Evolutionary conservation across 345 rosid species (phyloP).

Genomic region (Zanthoxylum bungeanum): DNA sequence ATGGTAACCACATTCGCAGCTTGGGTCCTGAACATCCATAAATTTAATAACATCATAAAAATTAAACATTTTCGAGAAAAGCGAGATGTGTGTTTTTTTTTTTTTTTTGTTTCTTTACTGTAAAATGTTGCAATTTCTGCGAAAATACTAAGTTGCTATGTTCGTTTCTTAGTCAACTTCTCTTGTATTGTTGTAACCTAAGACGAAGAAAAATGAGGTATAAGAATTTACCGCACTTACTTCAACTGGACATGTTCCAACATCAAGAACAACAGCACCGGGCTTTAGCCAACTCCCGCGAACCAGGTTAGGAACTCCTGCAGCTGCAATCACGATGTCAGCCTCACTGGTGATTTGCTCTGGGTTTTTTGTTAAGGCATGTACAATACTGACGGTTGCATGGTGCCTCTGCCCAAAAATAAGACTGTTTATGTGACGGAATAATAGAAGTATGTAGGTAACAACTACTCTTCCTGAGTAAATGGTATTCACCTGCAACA

Average conservation of each 20-base stretch:
- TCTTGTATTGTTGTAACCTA: background rate
- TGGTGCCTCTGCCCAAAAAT: constrained; percentile 72
- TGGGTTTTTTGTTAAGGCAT: constrained; percentile 67
- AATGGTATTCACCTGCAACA: constrained; percentile 65
- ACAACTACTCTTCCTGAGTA: background rate
- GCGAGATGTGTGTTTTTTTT: too few relatives aligned
- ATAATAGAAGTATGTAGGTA: background rate
- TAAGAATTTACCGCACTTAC: constrained; percentile 30
- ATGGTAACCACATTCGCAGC: constrained; percentile 67
- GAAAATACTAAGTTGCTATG: background rate
- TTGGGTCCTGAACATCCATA: constrained; percentile 55
- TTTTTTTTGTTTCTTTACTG: too few relatives aligned
- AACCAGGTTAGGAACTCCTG: constrained; percentile 81
- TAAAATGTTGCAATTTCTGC: background rate
- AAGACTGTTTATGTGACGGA: constrained; percentile 14
- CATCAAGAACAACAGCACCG: constrained; percentile 85
- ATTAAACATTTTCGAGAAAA: background rate
- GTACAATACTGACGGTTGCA: constrained; percentile 79
- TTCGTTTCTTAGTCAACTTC: background rate
- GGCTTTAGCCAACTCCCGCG: constrained; percentile 84
- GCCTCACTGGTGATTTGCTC: constrained; percentile 67
- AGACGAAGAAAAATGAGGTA: background rate
- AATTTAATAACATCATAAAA: background rate
- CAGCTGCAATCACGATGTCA: constrained; percentile 77
- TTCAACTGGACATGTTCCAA: constrained; percentile 82